Conservation (phyloP, 805 yeast species). For the Barnettozyma pratensis region DNA sequence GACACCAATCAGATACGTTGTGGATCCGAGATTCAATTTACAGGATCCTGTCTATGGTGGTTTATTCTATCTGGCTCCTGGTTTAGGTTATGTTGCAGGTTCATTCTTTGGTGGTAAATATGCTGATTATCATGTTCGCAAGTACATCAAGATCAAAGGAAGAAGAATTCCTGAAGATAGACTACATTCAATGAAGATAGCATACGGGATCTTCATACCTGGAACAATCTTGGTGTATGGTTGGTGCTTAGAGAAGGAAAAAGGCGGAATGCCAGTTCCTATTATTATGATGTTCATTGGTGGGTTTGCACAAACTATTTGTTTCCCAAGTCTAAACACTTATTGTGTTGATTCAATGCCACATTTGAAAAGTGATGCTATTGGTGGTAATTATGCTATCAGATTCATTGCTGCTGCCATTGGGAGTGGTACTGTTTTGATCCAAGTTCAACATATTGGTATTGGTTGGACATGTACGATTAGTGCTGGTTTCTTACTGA, state of each 20-base stretch:
- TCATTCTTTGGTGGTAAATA: constrained; percentile 46
- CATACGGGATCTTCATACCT: constrained; percentile 39
- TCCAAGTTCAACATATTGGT: constrained; percentile 43
- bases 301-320: constrained; percentile 46
- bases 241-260: constrained; percentile 43
- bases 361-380: constrained; percentile 47
- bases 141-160: constrained; percentile 34
- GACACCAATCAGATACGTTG: constrained; percentile 51
- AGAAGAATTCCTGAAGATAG: constrained; percentile 49
- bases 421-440: constrained; percentile 43
- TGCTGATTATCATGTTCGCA: constrained; percentile 44
- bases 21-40: constrained; percentile 49
- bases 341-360: constrained; percentile 58
- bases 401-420: constrained; percentile 47
- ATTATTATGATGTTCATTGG: constrained; percentile 41
- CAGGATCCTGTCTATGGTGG: constrained; percentile 44
- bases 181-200: constrained; percentile 33
- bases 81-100: constrained; percentile 47
- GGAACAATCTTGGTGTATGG: constrained; percentile 44
- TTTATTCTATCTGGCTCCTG: constrained; percentile 52
- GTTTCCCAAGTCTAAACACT: constrained; percentile 49
- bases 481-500: constrained; percentile 31
- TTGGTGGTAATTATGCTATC: constrained; percentile 46
- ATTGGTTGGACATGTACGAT: constrained; percentile 54
- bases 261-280: constrained; percentile 53